These are phyloP conservation scores for Conticribra guillardii DNA, from an alignment of 108 stramenopile genomes.

Conservation along the genomic window DNA sequence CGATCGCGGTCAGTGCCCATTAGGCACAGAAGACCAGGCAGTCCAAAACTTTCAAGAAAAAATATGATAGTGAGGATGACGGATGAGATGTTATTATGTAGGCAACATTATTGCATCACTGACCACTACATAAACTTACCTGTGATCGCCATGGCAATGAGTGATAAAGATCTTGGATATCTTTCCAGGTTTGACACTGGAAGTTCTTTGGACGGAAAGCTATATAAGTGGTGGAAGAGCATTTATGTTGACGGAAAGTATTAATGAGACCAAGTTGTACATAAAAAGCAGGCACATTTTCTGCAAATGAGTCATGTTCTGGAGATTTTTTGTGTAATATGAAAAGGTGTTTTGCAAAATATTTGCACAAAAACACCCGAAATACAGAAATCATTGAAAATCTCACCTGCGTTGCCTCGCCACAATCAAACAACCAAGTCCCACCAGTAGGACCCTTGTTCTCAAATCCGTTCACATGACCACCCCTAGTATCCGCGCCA, in stretches of 20 bases:
- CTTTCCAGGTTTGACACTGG: slow-evolving; percentile 73
- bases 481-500: slow-evolving; percentile 2
- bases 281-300: no score
- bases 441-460: slow-evolving; percentile 50
- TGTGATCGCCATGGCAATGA: slow-evolving; percentile 85
- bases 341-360: slow-evolving; percentile 4
- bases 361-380: slow-evolving; percentile 38
- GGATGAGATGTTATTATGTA: background rate
- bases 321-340: no score
- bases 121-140: background rate
- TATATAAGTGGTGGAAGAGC: slow-evolving; percentile 8
- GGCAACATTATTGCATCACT: background rate
- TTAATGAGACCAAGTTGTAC: slow-evolving; percentile 17
- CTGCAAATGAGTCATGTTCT: no score
- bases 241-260: no score
- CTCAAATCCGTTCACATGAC: background rate
- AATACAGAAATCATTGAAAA: slow-evolving; percentile 37
- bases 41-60: slow-evolving; percentile 86
- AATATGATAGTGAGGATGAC: background rate
- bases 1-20: slow-evolving; percentile 89
- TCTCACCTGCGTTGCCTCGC: slow-evolving; percentile 93
- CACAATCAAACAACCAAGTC: slow-evolving; percentile 95
- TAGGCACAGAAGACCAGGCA: slow-evolving; percentile 92
- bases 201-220: slow-evolving; percentile 74
- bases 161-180: slow-evolving; percentile 93